Conservation (phyloP, 1,284 basidiomycete species). For the Puccinia horiana region DNA sequence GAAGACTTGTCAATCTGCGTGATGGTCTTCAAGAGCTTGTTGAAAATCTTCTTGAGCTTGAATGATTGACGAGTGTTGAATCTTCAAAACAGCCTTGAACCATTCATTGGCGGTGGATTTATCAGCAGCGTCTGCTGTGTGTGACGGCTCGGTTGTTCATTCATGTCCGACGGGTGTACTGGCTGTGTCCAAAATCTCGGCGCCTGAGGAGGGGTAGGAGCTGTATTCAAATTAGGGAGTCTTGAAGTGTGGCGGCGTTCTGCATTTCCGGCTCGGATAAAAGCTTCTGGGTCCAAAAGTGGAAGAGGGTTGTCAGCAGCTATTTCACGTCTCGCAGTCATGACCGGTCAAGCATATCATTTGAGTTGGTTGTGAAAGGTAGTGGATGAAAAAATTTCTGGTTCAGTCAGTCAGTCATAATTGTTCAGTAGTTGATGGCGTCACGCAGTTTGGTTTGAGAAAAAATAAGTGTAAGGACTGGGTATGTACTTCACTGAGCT, state of each 20-base stretch:
- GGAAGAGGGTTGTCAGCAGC: background rate
- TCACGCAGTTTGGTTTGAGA: no score
- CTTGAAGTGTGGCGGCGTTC: background rate
- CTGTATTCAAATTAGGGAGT: background rate
- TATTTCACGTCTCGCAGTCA: no score
- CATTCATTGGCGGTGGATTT: background rate
- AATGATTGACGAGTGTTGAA: background rate
- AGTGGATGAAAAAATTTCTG: no score
- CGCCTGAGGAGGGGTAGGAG: background rate
- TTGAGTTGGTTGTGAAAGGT: no score
- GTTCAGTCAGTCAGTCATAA: no score
- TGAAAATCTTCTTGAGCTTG: background rate
- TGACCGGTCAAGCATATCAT: no score
- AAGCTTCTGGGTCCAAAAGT: background rate
- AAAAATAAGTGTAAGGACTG: no score
- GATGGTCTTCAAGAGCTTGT: background rate
- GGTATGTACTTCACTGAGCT: no score
- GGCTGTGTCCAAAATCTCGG: background rate
- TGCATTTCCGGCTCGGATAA: background rate
- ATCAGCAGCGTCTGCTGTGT: background rate
- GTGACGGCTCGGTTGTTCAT: background rate
- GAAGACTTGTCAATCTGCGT: background rate
- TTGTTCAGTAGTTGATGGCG: no score
- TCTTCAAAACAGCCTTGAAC: background rate
- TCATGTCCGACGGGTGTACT: background rate